These are phyloP conservation scores for Pseudocercospora musae DNA, from an alignment of 2,329 filamentous ascomycete species.

Conservation along the genomic window DNA sequence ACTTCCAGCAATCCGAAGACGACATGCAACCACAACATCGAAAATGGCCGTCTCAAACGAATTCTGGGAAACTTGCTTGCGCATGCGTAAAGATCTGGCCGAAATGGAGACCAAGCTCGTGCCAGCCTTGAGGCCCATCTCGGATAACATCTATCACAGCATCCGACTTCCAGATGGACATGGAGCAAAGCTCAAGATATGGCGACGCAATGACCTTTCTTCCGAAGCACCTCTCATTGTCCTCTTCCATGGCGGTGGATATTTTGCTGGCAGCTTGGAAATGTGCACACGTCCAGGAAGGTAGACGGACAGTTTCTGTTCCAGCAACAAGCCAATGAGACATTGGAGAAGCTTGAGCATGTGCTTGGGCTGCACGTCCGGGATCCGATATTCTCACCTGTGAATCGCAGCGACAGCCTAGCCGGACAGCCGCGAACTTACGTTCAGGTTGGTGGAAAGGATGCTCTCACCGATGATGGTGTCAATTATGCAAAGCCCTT, in stretches of 20 bases:
- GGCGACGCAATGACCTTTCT: background rate
- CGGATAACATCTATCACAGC: background rate
- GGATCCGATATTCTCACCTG: constrained; percentile 2
- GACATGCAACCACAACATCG: background rate
- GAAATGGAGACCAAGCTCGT: constrained; percentile 1
- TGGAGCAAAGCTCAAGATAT: background rate
- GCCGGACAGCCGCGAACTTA: background rate
- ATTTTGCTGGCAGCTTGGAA: background rate
- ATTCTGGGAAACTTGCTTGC: background rate
- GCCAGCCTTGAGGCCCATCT: background rate
- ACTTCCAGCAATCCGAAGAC: background rate
- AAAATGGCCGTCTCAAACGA: background rate
- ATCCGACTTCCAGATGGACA: constrained; percentile 1
- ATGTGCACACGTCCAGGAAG: constrained; percentile 6
- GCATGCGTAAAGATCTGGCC: background rate
- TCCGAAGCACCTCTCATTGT: constrained; percentile 1
- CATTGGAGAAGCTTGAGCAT: background rate
- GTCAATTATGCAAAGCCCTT: constrained; percentile 2
- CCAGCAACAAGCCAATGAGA: background rate
- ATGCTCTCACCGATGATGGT: constrained; percentile 1
- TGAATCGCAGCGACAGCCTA: background rate
- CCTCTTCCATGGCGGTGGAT: constrained; percentile 6
- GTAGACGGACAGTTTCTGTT: background rate
- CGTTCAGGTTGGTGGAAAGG: background rate
- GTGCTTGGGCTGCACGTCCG: background rate